A percentile compares a stretch with the other conserved stretches of the same genome.
phyloP scores from a whole-genome alignment of 768 basidiomycete genomes.

The Hygrocybe coccinea region DNA sequence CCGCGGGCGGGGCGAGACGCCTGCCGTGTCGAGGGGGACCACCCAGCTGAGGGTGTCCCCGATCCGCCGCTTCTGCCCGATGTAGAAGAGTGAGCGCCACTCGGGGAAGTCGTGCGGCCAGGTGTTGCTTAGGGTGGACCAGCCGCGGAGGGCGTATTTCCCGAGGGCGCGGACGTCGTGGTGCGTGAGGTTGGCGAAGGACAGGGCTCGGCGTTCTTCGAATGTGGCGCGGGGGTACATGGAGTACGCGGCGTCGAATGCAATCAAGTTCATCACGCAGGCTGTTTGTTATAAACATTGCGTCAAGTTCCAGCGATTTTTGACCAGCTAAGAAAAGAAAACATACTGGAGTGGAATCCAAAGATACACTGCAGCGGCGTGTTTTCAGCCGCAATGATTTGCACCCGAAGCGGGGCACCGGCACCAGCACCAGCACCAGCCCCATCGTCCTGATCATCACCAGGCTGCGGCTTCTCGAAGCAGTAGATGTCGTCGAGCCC shows the following conservation, averaged over 20 bases:
- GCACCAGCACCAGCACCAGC: no score
- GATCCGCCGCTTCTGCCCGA: background rate
- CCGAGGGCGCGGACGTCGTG: conserved; percentile 11
- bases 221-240: conserved; percentile 40
- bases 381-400: conserved; percentile 32
- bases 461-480: background rate
- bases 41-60: background rate
- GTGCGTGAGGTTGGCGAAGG: conserved; percentile 6
- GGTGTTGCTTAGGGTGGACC: conserved; percentile 16
- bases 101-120: background rate
- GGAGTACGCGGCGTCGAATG: conserved; percentile 35
- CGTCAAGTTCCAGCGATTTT: background rate
- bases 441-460: background rate
- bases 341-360: conserved; percentile 26
- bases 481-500: background rate
- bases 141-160: conserved; percentile 38
- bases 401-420: conserved; percentile 22
- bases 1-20: background rate
- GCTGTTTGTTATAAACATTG: conserved; percentile 16
- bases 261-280: conserved; percentile 43
- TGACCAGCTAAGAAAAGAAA: conserved; percentile 11
- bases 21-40: background rate
- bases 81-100: background rate
- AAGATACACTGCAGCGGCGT: conserved; percentile 27
- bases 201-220: conserved; percentile 27